Base-by-base conservation (phyloP, 495 filamentous ascomycete species). In the Podospora anserina region DNA sequence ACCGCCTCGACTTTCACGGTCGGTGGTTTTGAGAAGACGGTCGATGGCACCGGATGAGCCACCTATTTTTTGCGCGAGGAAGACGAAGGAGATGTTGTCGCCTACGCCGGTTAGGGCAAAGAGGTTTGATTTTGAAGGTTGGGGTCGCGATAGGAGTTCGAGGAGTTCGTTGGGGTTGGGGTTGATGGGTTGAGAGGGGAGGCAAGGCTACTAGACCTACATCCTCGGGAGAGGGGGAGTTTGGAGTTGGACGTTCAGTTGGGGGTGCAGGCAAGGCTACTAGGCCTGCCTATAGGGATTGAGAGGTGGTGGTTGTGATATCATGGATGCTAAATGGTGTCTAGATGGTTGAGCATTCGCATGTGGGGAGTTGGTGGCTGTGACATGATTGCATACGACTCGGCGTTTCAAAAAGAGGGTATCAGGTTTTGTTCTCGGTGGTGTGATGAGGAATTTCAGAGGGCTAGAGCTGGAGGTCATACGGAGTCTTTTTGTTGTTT, bases 121-220 rank as follows among this genome's bases (percentile, higher is more conserved):
- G 32, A 67, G 67, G 61, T 75, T 75, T 57, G 67, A 75, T 60
- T 73, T 73, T 63, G 66, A 69, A 20, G 73, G 69, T 4, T 75
- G 71, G 73, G 73, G 69, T 2, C 64, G 66, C 32, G 66, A 69
- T 23, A 54, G 64, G 19, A 63, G 34, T 6, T 71, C 68, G 30
- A 54, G 66, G 32, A 74, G 70, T 5, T 69, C 68, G 60, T 49
- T 72, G 61, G 61, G 61, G 1, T 28, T 72, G 26, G 66, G 63
- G 1, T 26, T 72, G 61, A 13, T 63, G 16, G 63, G 34, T 4
- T 26, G 63, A 55, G 56, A 23, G 16, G 27, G 13, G 65, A 32
- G 4, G 30, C 30, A 32, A 7, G 30, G 30, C 0, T 32, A 7
- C 3, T 32, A 32, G 30, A 7, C 3, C 30, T 32, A 32, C 30